phyloP scores from a whole-genome alignment of 1,139 yeast species.

The Blastobotrys capitulatus region DNA sequence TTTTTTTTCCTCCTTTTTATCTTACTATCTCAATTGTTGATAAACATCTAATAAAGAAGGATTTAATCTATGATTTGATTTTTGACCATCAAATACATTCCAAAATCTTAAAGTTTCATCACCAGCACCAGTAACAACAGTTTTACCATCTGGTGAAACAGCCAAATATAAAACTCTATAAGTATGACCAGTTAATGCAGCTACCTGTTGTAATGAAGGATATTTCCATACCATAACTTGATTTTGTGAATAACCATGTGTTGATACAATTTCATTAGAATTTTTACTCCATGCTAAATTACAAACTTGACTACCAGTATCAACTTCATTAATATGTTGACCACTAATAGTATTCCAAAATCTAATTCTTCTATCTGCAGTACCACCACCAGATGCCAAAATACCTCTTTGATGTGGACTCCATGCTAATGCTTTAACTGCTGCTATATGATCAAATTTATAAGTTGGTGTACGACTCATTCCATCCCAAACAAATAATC shows the following conservation, averaged over 20 bases:
- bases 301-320: conserved; percentile 95
- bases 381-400: conserved; percentile 95
- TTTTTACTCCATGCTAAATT: conserved; percentile 90
- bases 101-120: conserved; percentile 94
- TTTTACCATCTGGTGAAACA: conserved; percentile 94
- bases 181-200: conserved; percentile 91
- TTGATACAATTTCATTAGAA: conserved; percentile 86
- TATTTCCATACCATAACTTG: conserved; percentile 94
- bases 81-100: conserved; percentile 81
- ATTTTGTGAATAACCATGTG: conserved; percentile 91
- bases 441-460: conserved; percentile 86
- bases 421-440: conserved; percentile 96
- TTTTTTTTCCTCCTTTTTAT: not conserved
- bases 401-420: conserved; percentile 95
- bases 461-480: conserved; percentile 60
- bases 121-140: conserved; percentile 98
- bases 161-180: conserved; percentile 86
- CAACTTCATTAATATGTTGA: conserved; percentile 63
- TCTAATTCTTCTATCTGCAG: conserved; percentile 85
- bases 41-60: conserved; percentile 73
- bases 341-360: conserved; percentile 93
- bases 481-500: conserved; percentile 79
- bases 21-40: conserved; percentile 57
- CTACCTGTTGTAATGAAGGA: conserved; percentile 88
- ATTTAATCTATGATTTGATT: conserved; percentile 38